Conservation (phyloP, 805 yeast genomes). For the Tetrapisispora pingtungensis region DNA sequence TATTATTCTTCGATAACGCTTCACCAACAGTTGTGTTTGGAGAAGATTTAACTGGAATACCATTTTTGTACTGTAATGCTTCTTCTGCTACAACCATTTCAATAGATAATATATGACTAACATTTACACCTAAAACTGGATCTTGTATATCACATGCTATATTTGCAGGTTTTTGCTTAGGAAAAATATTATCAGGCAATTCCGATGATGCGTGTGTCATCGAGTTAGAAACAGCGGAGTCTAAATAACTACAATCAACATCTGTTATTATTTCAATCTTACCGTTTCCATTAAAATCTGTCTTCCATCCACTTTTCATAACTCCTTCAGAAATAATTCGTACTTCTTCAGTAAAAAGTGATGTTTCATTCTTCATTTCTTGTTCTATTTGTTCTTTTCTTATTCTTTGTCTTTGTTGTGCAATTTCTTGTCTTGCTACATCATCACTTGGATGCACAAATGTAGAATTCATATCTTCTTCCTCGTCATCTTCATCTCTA, state of each 20-base stretch:
- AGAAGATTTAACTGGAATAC: constrained; percentile 20
- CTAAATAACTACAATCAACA: constrained; percentile 46
- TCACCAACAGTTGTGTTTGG: not conserved
- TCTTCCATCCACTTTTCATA: constrained; percentile 87
- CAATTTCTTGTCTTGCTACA: constrained; percentile 27
- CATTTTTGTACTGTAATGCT: constrained; percentile 35
- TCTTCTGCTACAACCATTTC: constrained; percentile 97
- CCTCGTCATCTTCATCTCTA: constrained; percentile 29
- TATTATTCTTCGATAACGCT: not conserved
- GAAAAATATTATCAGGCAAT: constrained; percentile 16
- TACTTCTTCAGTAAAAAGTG: constrained; percentile 59
- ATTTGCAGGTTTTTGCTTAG: constrained; percentile 32
- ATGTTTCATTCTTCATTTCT: constrained; percentile 28
- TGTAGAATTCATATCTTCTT: constrained; percentile 16
- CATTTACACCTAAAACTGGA: constrained; percentile 66
- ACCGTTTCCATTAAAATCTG: constrained; percentile 74
- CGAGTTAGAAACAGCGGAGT: constrained; percentile 43
- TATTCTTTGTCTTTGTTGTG: constrained; percentile 24
- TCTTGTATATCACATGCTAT: constrained; percentile 76
- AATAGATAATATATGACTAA: constrained; percentile 65
- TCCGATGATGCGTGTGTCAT: constrained; percentile 36
- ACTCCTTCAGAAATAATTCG: constrained; percentile 71
- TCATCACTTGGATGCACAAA: constrained; percentile 30
- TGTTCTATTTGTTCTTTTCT: constrained; percentile 26
- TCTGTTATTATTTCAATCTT: constrained; percentile 71